Evolutionary conservation across 2,329 filamentous ascomycete species (phyloP), one percentile per base, ranked within the genome.

Genomic region (Mariannaea sp.): DNA sequence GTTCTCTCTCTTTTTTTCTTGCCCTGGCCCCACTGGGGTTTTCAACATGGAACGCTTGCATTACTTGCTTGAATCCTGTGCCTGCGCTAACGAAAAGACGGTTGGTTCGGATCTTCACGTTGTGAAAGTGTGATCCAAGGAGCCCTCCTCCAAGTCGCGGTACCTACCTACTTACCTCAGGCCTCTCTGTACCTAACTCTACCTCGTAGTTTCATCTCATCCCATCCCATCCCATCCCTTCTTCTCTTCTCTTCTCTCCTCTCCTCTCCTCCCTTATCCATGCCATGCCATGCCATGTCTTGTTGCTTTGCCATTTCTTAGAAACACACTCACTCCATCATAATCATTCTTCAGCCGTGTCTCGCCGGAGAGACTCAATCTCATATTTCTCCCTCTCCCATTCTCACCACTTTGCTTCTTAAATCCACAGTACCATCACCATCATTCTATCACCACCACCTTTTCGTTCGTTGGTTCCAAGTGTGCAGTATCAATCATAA

Each of bases 31-130:
- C n/a, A n/a, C n/a, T n/a, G n/a, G n/a, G 22, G 5, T 5, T 5
- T 24, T 24, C 8, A 24, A 24, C 22, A 24, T 24, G 22, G 22
- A 24, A 24, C 5, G 22, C 8, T 24, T 24, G 22, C 22, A 24
- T 24, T 24, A 24, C 22, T n/a, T n/a, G 22, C 9, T 17, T 24
- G 32, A 22, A 14, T 12, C 30, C 35, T 29, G 47, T 51, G 35
- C 48, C 48, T 45, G 40, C 26, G 41, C 47, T 50, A 50, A 39
- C 26, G 10, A 26, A 39, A 39, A 17, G 30, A 42, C 30, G 44
- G 38, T 48, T 53, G 49, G 44, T 32, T 47, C 38, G 38, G 43
- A 33, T 39, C 27, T 39, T 44, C 22, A 24, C 22, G 22, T 8
- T 24, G 22, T 8, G 5, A n/a, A 24, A 24, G 22, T 24, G 22